These are phyloP conservation scores for Isoetes taiwanensis DNA, from an alignment of 75 land plant genomes.

Conservation along the genomic window DNA sequence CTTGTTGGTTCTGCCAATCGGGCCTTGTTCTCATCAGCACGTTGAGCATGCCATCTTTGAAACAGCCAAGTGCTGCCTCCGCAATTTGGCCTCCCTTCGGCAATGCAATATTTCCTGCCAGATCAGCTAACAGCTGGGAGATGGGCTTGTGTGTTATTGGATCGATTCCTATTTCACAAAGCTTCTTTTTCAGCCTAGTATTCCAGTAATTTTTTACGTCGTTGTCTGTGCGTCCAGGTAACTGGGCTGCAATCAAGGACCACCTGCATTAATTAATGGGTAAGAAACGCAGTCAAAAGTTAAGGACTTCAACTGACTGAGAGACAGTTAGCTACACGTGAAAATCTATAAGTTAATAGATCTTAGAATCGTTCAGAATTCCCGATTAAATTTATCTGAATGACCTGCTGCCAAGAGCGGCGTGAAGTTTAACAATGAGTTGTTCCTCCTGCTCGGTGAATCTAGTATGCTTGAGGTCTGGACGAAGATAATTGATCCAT, in stretches of 20 bases:
- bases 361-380: too few relatives aligned
- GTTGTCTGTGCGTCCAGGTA: constrained; percentile 45
- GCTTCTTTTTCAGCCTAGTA: constrained; percentile 55
- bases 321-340: too few relatives aligned
- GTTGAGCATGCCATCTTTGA: constrained; percentile 97
- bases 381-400: neutral
- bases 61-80: constrained; percentile 94
- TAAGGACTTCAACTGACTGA: too few relatives aligned
- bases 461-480: constrained; percentile 19
- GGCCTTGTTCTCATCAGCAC: constrained; percentile 38
- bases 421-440: constrained; percentile 22
- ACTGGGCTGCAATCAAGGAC: constrained; percentile 51
- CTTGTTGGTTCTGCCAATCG: constrained; percentile 19
- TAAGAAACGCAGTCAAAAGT: constrained; percentile 18
- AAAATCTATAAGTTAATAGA: too few relatives aligned
- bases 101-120: constrained; percentile 21
- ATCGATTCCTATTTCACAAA: constrained; percentile 46
- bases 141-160: constrained; percentile 44
- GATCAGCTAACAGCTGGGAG: constrained; percentile 15
- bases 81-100: constrained; percentile 79
- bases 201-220: constrained; percentile 60
- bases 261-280: constrained; percentile 21
- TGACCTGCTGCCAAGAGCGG: constrained; percentile 24
- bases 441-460: constrained; percentile 20
- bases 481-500: constrained; percentile 25